These are phyloP conservation scores for Chenopodium formosanum DNA, from an alignment of 148 eudicot genomes.

Conservation along the genomic window DNA sequence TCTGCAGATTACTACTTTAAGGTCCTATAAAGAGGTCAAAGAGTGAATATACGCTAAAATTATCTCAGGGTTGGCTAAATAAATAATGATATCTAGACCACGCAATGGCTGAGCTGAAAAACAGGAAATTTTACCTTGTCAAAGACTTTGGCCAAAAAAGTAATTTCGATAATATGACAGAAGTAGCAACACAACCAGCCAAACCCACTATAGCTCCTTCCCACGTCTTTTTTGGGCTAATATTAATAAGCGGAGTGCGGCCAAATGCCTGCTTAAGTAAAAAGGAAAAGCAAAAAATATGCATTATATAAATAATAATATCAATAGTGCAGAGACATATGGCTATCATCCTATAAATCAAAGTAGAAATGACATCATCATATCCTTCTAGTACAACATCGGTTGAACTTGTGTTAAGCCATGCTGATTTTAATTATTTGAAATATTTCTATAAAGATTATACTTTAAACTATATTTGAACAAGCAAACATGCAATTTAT, in stretches of 20 bases:
- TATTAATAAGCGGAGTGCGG: slow-evolving; percentile 72
- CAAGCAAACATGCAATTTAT: neutral
- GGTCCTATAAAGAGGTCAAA: neutral
- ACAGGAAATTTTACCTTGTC: slow-evolving; percentile 45
- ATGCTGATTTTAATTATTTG: too few species aligned
- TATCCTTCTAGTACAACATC: neutral
- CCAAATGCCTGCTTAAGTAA: slow-evolving; percentile 67
- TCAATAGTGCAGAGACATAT: neutral
- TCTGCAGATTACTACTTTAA: neutral
- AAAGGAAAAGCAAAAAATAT: neutral
- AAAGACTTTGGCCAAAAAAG: slow-evolving; percentile 76
- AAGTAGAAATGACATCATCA: neutral
- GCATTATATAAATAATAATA: neutral
- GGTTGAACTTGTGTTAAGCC: neutral
- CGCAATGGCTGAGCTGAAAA: neutral
- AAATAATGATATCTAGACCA: neutral
- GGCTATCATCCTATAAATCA: neutral
- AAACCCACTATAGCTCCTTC: slow-evolving; percentile 86
- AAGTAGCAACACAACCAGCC: slow-evolving; percentile 79
- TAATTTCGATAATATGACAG: slow-evolving; percentile 58
- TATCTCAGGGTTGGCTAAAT: neutral
- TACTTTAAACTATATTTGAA: neutral
- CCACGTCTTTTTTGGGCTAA: slow-evolving; percentile 99
- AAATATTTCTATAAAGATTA: neutral
- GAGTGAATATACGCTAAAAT: neutral